Base-by-base conservation (phyloP, 768 basidiomycete species). In the Brasilioporus rufonigricans region DNA sequence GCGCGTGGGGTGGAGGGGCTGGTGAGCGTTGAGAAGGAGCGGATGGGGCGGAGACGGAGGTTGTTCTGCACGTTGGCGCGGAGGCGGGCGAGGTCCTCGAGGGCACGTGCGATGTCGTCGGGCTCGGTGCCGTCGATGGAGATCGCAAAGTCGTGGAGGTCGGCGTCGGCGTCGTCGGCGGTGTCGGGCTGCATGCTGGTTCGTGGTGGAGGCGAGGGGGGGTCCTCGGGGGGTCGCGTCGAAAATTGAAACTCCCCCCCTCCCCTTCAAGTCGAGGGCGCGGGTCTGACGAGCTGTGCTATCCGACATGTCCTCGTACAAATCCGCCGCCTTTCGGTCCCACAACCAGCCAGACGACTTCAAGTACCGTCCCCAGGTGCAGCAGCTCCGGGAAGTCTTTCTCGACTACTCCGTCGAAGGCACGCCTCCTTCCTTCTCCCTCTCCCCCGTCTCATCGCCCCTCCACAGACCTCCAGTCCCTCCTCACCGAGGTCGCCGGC, bases 21-120 rank as follows among this genome's bases (percentile, higher is more conserved):
- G 58, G 19, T 31, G 41, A 84, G 71, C n/a, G 75, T 66, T 43
- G 76, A 73, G 35, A 77, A 74, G 23, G 86, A 85, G 47, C 83
- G 81, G 53, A 93, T 86, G 27, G 91, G 91, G 21, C 91, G 80
- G 33, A 93, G 77, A 54, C 83, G 84, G 35, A 93, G 79, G 61
- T 93, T 93, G 70, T 83, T 79, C 71, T 86, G 82, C 3, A 93
- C 87, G 61, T 76, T 88, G 60, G 80, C 78, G 32, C 91, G 81
- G 9, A 93, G 77, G 61, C 80, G 73, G 53, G 88, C 85, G 36
- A 93, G 81, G 50, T 78, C 80, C 13, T 78, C 83, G 36, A 92
- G 76, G 56, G 87, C 87, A 58, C 82, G 81, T 16, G 81, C 78
- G 51, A 92, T 73, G 58, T 90, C 87, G 61, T 85, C 65, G 23